Base-by-base conservation (phyloP, 225 moss, liverwort and hornwort species). In the Polytrichum commune region DNA sequence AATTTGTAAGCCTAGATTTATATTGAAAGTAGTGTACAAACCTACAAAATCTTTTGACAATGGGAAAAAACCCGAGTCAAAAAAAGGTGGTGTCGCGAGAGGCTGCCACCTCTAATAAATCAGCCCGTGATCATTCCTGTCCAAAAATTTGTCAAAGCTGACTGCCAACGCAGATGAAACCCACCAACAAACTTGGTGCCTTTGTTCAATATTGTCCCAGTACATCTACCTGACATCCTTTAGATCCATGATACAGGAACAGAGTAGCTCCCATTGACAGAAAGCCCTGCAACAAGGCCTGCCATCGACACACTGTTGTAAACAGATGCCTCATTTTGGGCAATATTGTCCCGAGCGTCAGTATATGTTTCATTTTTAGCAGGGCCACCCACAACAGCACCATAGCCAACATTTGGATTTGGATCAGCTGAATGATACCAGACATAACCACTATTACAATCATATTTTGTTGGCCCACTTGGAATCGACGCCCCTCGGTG, bases 401-500 rank as follows among this genome's bases (percentile, higher is more conserved):
- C 97, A 4, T 65, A 73, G 13, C 86, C 93, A 62, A 90, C 78
- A 67, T 97, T 89, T 54, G 94, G 97, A 55, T 97, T 94, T 0
- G 83, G 73, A 26, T 58, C 24, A 1, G 72, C 53, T 0, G 85
- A 88, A 13, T 76, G 63, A 27, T 80, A 81, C 89, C 86, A 97
- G 65, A 77, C 77, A 69, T 82, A 92, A 18, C 97, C 94, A 3
- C 65, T 77, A 22, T 82, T 64, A 32, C 97, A 97, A 22, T 56
- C 72, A 35, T 93, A 92, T 3, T 56, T 56, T 1, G 74, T 75
- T 53, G 73, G 64, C 66, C 88, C 74, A 4, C 56, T 53, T 16
- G 94, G 94, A 57, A 94, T 94, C 69, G 97, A 94, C 2, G 97
- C 91, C 22, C 90, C 94, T 30, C 94, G 26, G 69, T 97, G 97